Conservation (phyloP, 2,329 filamentous ascomycete genomes). For the Phaeophleospora eucalypticola region DNA sequence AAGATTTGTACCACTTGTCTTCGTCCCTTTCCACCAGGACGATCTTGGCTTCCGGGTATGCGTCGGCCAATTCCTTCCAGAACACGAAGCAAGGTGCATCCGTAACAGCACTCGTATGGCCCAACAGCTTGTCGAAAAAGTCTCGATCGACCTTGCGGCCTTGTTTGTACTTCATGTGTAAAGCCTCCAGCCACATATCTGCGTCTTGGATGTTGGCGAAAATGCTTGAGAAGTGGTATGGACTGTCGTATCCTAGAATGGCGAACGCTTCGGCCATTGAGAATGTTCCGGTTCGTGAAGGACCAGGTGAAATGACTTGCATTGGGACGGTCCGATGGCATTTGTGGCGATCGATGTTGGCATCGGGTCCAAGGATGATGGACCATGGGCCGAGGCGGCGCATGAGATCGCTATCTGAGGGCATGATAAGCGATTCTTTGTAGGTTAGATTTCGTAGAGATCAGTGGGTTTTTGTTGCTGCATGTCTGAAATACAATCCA, state of each 20-base stretch:
- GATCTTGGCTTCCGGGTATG: conserved; percentile 25
- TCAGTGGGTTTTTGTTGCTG: too few relatives aligned
- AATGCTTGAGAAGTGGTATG: conserved; percentile 5
- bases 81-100: neutral
- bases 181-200: conserved; percentile 9
- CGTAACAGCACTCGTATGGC: conserved; percentile 1
- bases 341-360: too few relatives aligned
- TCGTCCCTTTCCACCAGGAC: conserved; percentile 20
- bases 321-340: too few relatives aligned
- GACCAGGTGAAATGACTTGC: too few relatives aligned
- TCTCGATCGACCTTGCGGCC: too few relatives aligned
- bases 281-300: conserved; percentile 3
- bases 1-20: conserved; percentile 3
- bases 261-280: conserved; percentile 5
- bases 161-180: conserved; percentile 10
- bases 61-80: conserved; percentile 18
- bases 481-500: too few relatives aligned
- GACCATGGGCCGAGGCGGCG: too few relatives aligned
- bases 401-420: too few relatives aligned
- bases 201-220: conserved; percentile 10
- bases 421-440: too few relatives aligned
- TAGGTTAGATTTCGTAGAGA: too few relatives aligned
- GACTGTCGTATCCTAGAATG: conserved; percentile 6
- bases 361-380: too few relatives aligned
- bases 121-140: conserved; percentile 1